A percentile compares a stretch with the other conserved stretches of the same genome.
These are phyloP conservation scores for Schizochytrium sp. DNA, from an alignment of 108 stramenopile genomes.

Conservation along the genomic window DNA sequence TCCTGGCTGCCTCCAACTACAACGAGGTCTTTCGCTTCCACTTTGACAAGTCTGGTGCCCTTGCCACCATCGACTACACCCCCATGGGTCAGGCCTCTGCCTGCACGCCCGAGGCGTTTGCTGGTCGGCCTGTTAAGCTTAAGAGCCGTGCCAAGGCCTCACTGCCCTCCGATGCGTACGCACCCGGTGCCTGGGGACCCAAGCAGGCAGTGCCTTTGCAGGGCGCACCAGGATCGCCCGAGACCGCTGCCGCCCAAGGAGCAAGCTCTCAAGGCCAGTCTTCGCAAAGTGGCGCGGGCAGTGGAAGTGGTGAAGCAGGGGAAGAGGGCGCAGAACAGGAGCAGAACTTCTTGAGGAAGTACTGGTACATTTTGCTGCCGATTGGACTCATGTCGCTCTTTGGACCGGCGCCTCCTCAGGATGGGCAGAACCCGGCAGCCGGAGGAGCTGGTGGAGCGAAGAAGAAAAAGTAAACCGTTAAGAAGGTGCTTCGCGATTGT, in stretches of 20 bases:
- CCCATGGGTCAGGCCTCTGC: neutral
- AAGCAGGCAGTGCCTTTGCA: neutral
- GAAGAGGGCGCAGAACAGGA: slow-evolving; percentile 24
- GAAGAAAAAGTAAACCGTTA: neutral
- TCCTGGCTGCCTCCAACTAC: slow-evolving; percentile 23
- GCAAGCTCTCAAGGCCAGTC: neutral
- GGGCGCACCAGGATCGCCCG: neutral
- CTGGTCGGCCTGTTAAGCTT: slow-evolving; percentile 22
- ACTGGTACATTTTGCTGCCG: slow-evolving; percentile 53
- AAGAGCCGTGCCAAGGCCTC: slow-evolving; percentile 29
- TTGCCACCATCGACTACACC: neutral
- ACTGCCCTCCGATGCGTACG: slow-evolving; percentile 5
- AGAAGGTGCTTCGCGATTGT: too few species aligned
- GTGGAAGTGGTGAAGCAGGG: neutral
- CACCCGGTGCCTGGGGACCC: neutral
- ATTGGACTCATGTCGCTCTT: slow-evolving; percentile 16
- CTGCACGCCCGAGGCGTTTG: neutral
- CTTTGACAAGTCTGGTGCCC: slow-evolving; percentile 58
- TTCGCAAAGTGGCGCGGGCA: neutral
- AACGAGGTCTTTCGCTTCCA: slow-evolving; percentile 41
- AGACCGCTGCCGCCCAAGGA: neutral
- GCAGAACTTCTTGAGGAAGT: slow-evolving; percentile 38
- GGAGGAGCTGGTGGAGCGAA: neutral
- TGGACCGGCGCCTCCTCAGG: slow-evolving; percentile 15
- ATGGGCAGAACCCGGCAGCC: neutral